phyloP scores from a whole-genome alignment of 1,139 yeast species.

The Candida glucosophila region DNA sequence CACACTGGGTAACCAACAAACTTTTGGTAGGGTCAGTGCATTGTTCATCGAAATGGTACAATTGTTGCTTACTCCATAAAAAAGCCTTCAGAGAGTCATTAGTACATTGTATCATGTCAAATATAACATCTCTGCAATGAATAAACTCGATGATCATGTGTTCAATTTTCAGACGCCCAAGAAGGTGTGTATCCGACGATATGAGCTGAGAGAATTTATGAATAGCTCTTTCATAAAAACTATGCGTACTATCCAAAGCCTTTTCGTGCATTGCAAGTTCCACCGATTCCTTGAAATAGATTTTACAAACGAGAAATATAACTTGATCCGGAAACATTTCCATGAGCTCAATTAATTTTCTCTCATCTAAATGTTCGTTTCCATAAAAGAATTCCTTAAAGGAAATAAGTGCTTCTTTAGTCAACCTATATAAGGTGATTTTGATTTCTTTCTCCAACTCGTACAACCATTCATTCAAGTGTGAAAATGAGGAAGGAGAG shows the following conservation, averaged over 20 bases:
- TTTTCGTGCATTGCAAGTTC: conserved; percentile 19
- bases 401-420: conserved; percentile 4
- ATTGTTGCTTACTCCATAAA: conserved; percentile 48
- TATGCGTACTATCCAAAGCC: conserved; percentile 2
- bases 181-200: conserved; percentile 13
- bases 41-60: conserved; percentile 30
- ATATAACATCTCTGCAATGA: conserved; percentile 46
- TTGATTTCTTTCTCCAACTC: conserved; percentile 50
- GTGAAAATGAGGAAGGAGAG: conserved; percentile 30
- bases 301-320: conserved; percentile 47
- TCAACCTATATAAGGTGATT: conserved; percentile 32
- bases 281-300: conserved; percentile 42
- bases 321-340: conserved; percentile 49
- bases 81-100: conserved; percentile 8
- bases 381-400: background rate
- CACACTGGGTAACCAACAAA: conserved; percentile 47
- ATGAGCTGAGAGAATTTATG: conserved; percentile 9
- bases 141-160: conserved; percentile 57
- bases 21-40: conserved; percentile 17
- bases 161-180: conserved; percentile 46
- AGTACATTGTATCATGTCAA: conserved; percentile 11
- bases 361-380: conserved; percentile 2
- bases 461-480: conserved; percentile 57
- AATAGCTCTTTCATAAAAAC: conserved; percentile 6
- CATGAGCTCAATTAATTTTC: conserved; percentile 7